Percentiles rank a stretch among this genome's conserved stretches.
Evolutionary conservation across 768 basidiomycete genomes (phyloP).

Genomic region (Serendipita vermifera): DNA sequence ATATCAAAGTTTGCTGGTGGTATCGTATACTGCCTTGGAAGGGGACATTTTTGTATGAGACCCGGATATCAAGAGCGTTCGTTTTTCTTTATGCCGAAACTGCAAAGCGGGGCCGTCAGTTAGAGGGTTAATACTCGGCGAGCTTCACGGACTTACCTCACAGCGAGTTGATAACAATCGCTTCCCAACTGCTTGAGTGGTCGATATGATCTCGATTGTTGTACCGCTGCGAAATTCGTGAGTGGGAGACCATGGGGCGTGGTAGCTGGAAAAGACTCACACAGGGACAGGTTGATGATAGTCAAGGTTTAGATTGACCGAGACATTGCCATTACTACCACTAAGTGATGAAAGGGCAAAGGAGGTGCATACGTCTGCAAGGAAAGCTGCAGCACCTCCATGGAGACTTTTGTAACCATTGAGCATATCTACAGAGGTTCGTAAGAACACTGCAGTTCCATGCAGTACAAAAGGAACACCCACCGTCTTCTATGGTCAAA

Average conservation of each 20-base stretch:
- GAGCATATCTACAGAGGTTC: not conserved
- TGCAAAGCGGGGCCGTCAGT: not conserved
- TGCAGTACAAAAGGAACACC: not conserved
- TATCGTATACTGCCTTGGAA: too few species aligned
- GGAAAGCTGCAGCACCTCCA: not conserved
- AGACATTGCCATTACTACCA: not conserved
- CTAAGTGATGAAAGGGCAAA: not conserved
- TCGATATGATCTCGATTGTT: not conserved
- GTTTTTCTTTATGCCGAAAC: conserved; percentile 2
- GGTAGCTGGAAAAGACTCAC: not conserved
- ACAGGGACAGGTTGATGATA: conserved; percentile 1
- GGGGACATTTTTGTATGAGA: conserved; percentile 2
- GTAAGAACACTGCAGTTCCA: not conserved
- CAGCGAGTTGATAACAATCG: not conserved
- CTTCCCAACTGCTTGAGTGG: not conserved
- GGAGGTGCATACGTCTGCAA: conserved; percentile 1
- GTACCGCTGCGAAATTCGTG: not conserved
- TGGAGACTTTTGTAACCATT: conserved; percentile 4
- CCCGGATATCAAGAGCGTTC: not conserved
- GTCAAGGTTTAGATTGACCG: not conserved
- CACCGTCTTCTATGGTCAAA: not conserved
- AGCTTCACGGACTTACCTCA: not conserved
- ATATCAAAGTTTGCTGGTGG: too few species aligned
- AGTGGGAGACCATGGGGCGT: not conserved
- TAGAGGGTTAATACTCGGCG: not conserved